These are phyloP conservation scores for Sungouiozyma intestinalis DNA, from an alignment of 805 yeast genomes.

Conservation along the genomic window DNA sequence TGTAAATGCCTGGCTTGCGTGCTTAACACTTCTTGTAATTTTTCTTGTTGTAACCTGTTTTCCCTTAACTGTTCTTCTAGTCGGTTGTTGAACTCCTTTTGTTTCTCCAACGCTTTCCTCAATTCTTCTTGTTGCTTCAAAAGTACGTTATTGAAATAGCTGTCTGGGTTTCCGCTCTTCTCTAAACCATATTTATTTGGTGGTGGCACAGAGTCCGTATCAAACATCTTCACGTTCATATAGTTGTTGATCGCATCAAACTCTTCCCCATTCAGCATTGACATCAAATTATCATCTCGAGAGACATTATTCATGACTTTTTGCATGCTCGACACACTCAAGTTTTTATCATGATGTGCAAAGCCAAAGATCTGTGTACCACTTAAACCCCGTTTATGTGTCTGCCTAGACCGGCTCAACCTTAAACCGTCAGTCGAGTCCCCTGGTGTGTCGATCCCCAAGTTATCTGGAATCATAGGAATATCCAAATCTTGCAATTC, in stretches of 20 bases:
- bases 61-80: conserved; percentile 21
- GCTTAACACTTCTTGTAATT: conserved; percentile 19
- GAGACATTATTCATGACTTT: conserved; percentile 5
- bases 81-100: conserved; percentile 22
- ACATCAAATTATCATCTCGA: neutral
- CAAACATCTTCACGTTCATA: neutral
- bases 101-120: conserved; percentile 23
- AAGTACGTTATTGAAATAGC: conserved; percentile 5
- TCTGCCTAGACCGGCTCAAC: conserved; percentile 4
- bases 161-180: neutral
- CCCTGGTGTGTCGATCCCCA: neutral
- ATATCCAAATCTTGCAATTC: conserved; percentile 56
- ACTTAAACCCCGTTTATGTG: conserved; percentile 53
- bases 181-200: neutral
- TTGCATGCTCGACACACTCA: conserved; percentile 45
- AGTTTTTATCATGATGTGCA: conserved; percentile 48
- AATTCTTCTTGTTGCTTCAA: conserved; percentile 25
- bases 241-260: neutral
- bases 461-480: conserved; percentile 30
- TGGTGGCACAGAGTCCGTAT: neutral
- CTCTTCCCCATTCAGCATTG: conserved; percentile 3
- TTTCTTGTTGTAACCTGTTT: conserved; percentile 22
- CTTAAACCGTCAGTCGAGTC: neutral
- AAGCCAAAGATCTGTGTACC: conserved; percentile 80
- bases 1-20: conserved; percentile 7